These are phyloP conservation scores for Trypanosoma congolense DNA, from an alignment of 208 protist species.

Conservation along the genomic window DNA sequence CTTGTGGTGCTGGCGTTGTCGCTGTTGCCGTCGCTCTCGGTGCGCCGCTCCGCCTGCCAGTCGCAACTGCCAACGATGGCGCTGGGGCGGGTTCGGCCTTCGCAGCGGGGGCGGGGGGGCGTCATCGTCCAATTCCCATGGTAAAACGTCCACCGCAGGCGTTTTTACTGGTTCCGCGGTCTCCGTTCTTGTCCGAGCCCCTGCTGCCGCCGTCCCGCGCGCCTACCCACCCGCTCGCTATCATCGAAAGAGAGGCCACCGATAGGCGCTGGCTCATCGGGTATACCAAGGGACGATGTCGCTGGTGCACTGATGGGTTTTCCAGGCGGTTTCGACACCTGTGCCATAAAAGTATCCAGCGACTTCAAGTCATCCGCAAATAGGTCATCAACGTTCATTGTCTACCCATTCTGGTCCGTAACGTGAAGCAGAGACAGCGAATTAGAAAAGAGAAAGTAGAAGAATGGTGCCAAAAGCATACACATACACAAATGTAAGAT, in stretches of 20 bases:
- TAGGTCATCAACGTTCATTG: constrained; percentile 67
- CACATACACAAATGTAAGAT: too few relatives aligned
- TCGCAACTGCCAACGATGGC: not conserved
- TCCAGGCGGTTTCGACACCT: constrained; percentile 7
- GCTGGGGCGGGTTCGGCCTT: not conserved
- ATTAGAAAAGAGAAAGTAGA: constrained; percentile 8
- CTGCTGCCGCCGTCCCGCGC: not conserved
- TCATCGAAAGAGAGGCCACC: not conserved
- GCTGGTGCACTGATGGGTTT: constrained; percentile 1
- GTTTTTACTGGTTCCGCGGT: not conserved
- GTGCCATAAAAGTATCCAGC: constrained; percentile 26
- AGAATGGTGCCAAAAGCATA: not conserved
- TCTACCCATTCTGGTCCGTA: not conserved
- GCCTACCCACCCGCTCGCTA: not conserved
- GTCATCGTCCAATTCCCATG: constrained; percentile 18
- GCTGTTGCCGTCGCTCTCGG: not conserved
- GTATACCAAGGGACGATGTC: not conserved
- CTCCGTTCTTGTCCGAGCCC: not conserved
- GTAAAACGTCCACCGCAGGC: constrained; percentile 8
- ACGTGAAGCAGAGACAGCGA: not conserved
- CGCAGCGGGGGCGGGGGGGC: not conserved
- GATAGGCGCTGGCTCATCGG: not conserved
- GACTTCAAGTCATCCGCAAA: constrained; percentile 56
- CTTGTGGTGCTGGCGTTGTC: not conserved
- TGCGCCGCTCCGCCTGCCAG: not conserved